Base-by-base conservation (phyloP, 108 stramenopile species). In the Skeletonema grethae region DNA sequence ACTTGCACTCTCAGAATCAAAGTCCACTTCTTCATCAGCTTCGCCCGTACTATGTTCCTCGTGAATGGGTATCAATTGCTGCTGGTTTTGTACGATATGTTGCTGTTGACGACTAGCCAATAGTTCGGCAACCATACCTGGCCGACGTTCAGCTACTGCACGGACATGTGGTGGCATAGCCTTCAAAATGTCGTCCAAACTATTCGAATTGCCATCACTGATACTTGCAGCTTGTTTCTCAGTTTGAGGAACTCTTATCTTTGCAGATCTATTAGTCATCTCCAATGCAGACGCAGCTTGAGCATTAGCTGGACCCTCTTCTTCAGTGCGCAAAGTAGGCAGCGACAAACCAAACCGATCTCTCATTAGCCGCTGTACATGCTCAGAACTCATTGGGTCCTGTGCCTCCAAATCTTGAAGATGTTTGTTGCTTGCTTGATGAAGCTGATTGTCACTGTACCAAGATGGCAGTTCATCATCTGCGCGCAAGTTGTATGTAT, bases 311-410 rank as follows among this genome's bases (percentile, higher is more conserved):
- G 18, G 36, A 13, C 30, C 15, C 11, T 18, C 67, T 38, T 36
- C 16, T 59, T 28, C 38, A 48, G 55, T 66, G 20, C 65, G 70
- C 60, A 67, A 57, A 16, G 61, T 12, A 20, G 88, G 88, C 34
- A 88, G 63, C 29, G 84, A 41, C 24, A 88, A 57, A 11, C 88
- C 88, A 70, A 75, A 87, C 24, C 82, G 70, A 41, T 87, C 82
- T 39, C 84, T 80, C 87, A 87, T 87, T n/a, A 85, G 34, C 18
- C 71, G 31, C 36, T 64, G 72, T n/a, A 62, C 77, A 61, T 55
- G 55, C 13, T 67, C 70, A 13, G 70, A 31, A 69, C 64, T 64
- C 30, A 28, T 50, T 58, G 9, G 31, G 28, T 20, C 15, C 32
- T 20, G 15, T 12, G 11, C 20, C 16, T 61, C 36, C 31, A 18